Evolutionary conservation across 148 eudicot genomes (phyloP).

Genomic region (Rhododendron ovatum): DNA sequence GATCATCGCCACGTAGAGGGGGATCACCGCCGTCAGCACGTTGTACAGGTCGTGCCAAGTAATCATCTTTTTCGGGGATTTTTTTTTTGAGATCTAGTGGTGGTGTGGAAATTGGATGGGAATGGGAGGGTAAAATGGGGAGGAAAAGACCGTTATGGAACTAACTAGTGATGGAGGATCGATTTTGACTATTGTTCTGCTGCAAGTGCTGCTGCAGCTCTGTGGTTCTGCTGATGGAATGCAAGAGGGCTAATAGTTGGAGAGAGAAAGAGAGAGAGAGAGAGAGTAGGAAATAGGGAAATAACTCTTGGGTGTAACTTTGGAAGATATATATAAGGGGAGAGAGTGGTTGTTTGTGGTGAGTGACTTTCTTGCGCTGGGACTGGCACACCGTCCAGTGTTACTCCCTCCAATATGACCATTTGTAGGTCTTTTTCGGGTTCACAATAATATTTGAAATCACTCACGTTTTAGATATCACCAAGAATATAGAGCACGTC

Average conservation of each 20-base stretch:
- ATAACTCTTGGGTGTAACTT: not conserved
- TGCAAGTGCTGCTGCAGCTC: not conserved
- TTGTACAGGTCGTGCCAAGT: constrained; percentile 69
- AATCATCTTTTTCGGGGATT: constrained; percentile 31
- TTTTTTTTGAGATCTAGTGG: not conserved
- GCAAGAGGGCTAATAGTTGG: not conserved
- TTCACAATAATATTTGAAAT: too few relatives aligned
- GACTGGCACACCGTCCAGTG: not conserved
- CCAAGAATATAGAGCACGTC: too few relatives aligned
- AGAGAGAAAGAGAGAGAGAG: not conserved
- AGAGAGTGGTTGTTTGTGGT: not conserved
- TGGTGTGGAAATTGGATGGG: not conserved
- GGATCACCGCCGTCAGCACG: constrained; percentile 72
- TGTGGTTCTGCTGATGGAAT: not conserved
- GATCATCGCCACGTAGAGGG: constrained; percentile 81
- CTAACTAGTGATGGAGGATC: constrained; percentile 13
- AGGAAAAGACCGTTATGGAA: constrained; percentile 22
- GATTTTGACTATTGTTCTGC: not conserved
- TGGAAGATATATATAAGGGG: not conserved
- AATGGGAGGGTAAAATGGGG: constrained; percentile 17
- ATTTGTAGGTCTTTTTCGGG: too few relatives aligned
- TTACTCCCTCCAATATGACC: too few relatives aligned
- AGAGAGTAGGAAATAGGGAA: not conserved
- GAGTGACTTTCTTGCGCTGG: not conserved
- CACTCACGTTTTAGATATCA: too few relatives aligned